Conservation (phyloP, 1,284 basidiomycete genomes). For the Amylostereum areolatum region DNA sequence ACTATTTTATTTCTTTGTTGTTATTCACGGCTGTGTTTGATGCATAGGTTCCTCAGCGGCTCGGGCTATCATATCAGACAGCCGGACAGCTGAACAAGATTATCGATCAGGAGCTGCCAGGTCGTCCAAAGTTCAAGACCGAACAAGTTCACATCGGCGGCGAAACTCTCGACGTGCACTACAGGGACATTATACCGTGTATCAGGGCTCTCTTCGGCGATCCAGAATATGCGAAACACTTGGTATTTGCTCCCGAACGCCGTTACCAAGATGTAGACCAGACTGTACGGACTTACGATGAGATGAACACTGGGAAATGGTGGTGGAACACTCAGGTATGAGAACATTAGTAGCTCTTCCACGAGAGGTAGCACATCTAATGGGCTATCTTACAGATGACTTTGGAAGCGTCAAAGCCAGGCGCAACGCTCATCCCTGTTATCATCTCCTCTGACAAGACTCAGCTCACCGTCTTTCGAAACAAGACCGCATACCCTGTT, state of each 20-base stretch:
- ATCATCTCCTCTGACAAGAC: neutral
- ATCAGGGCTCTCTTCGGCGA: constrained; percentile 15
- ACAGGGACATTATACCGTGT: constrained; percentile 16
- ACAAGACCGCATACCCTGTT: neutral
- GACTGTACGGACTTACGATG: neutral
- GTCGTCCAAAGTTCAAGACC: neutral
- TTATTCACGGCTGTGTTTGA: too few species aligned
- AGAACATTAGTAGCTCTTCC: neutral
- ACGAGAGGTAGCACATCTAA: neutral
- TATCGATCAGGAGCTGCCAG: constrained; percentile 1
- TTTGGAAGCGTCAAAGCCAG: neutral
- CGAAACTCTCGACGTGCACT: constrained; percentile 13
- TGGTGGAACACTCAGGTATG: constrained; percentile 5
- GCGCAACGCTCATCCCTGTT: neutral
- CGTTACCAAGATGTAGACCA: neutral
- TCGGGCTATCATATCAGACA: neutral
- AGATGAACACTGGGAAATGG: constrained; percentile 5
- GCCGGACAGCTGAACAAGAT: constrained; percentile 16
- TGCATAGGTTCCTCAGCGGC: too few species aligned
- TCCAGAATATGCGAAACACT: constrained; percentile 11
- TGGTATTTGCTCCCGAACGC: constrained; percentile 11
- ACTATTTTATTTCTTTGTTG: too few species aligned
- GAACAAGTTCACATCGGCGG: constrained; percentile 7
- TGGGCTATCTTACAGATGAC: neutral
- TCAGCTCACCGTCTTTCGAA: neutral